Conservation (phyloP, 2,329 filamentous ascomycete species). For the Rutstroemia sydowiana region DNA sequence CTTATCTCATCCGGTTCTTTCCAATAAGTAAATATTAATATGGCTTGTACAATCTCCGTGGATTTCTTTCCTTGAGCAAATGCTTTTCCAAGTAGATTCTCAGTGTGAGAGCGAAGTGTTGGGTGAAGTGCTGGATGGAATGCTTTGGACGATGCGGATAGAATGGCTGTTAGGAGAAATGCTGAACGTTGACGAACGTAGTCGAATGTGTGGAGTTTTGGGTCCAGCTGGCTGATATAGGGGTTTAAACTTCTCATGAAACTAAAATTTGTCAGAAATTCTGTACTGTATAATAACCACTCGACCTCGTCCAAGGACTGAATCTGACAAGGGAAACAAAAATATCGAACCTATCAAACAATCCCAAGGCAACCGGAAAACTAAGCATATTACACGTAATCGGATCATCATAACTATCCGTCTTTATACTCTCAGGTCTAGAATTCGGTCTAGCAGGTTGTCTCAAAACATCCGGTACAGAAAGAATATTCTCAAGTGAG, state of each 20-base stretch:
- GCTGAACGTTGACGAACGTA: constrained; percentile 31
- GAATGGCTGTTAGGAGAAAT: constrained; percentile 32
- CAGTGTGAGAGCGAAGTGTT: constrained; percentile 26
- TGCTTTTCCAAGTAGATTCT: constrained; percentile 27
- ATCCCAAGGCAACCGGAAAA: constrained; percentile 25
- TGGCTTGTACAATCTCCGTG: constrained; percentile 33
- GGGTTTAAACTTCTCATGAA: constrained; percentile 35
- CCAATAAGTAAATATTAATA: constrained; percentile 36
- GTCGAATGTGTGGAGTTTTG: constrained; percentile 32
- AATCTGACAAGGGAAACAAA: too few species aligned
- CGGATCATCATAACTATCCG: constrained; percentile 24
- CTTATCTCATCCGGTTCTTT: constrained; percentile 36
- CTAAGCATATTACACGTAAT: constrained; percentile 25
- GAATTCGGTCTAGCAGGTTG: neutral
- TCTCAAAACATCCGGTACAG: constrained; percentile 11
- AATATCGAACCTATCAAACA: constrained; percentile 26
- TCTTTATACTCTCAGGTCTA: neutral
- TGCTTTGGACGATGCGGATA: constrained; percentile 32
- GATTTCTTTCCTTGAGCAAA: constrained; percentile 33
- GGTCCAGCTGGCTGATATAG: constrained; percentile 36
- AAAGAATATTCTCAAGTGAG: constrained; percentile 31
- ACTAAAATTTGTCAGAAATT: constrained; percentile 18
- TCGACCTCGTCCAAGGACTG: too few species aligned
- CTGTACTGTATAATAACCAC: too few species aligned
- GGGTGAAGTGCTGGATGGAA: constrained; percentile 31